Percentiles rank a stretch among this genome's conserved stretches.
Evolutionary conservation across 1,284 basidiomycete genomes (phyloP).

Genomic region (Pseudozyma hubeiensis): DNA sequence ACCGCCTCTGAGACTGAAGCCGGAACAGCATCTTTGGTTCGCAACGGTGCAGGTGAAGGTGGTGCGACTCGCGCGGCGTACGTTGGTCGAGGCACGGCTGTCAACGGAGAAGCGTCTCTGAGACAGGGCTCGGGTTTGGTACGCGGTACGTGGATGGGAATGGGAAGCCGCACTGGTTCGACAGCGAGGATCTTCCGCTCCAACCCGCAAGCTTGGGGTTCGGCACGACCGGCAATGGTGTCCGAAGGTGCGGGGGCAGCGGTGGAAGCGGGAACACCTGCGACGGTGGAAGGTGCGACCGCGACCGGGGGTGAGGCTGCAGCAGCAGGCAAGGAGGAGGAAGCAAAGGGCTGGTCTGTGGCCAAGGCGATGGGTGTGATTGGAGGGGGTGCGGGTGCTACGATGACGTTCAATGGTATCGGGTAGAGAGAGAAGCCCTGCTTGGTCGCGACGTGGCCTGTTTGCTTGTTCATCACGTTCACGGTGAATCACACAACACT

Average conservation of each 20-base stretch:
- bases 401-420: conserved; percentile 27
- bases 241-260: neutral
- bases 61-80: neutral
- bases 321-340: neutral
- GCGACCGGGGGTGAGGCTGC: conserved; percentile 4
- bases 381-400: conserved; percentile 9
- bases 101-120: neutral
- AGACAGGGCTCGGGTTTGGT: too few species aligned
- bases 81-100: neutral
- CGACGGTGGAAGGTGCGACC: conserved; percentile 8
- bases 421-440: neutral
- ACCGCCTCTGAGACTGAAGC: conserved; percentile 9
- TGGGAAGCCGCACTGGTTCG: neutral
- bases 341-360: neutral
- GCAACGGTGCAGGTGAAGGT: neutral
- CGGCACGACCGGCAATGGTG: conserved; percentile 14
- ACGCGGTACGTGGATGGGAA: neutral
- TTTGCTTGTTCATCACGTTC: too few species aligned
- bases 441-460: too few species aligned
- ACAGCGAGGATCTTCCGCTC: neutral
- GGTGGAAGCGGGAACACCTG: conserved; percentile 2
- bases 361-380: conserved; percentile 1
- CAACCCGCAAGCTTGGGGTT: neutral
- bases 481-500: too few species aligned
- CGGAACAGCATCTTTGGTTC: neutral